Evolutionary conservation across 2,329 filamentous ascomycete species (phyloP).

Genomic region (Xylariales sp.): DNA sequence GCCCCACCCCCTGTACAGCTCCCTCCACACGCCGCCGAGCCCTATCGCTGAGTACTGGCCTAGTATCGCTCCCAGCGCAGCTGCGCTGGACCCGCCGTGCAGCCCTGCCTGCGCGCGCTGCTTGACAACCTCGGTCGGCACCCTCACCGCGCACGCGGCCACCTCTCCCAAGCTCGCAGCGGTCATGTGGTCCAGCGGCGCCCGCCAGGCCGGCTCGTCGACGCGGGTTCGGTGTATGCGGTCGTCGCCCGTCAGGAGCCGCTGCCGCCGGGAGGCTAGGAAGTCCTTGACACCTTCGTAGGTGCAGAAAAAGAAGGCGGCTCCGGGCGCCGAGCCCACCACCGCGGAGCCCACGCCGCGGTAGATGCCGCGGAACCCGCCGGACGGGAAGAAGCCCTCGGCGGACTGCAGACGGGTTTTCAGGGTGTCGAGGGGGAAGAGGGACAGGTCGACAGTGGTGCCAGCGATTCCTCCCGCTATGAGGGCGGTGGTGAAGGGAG

Average conservation of each 20-base stretch:
- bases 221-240: not conserved
- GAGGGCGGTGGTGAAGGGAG: conserved; percentile 57
- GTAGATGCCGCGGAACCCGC: conserved; percentile 90
- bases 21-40: conserved; percentile 62
- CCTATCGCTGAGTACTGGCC: conserved; percentile 38
- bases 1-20: conserved; percentile 86
- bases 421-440: conserved; percentile 97
- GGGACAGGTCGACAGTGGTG: conserved; percentile 91
- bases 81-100: conserved; percentile 64
- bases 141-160: conserved; percentile 84
- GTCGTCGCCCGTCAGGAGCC: conserved; percentile 6
- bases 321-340: conserved; percentile 87
- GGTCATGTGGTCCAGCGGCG: conserved; percentile 65
- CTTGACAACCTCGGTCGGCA: conserved; percentile 96
- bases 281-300: conserved; percentile 72
- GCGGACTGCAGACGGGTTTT: conserved; percentile 94
- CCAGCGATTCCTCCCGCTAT: conserved; percentile 86
- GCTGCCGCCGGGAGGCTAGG: conserved; percentile 31
- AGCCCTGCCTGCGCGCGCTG: conserved; percentile 89
- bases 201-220: conserved; percentile 10
- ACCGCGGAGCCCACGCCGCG: conserved; percentile 85
- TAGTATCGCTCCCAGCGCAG: conserved; percentile 68
- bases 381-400: conserved; percentile 71
- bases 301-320: conserved; percentile 95
- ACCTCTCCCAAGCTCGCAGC: conserved; percentile 86